These are phyloP conservation scores for Bipolaris oryzae DNA, from an alignment of 2,329 filamentous ascomycete genomes.

Conservation along the genomic window DNA sequence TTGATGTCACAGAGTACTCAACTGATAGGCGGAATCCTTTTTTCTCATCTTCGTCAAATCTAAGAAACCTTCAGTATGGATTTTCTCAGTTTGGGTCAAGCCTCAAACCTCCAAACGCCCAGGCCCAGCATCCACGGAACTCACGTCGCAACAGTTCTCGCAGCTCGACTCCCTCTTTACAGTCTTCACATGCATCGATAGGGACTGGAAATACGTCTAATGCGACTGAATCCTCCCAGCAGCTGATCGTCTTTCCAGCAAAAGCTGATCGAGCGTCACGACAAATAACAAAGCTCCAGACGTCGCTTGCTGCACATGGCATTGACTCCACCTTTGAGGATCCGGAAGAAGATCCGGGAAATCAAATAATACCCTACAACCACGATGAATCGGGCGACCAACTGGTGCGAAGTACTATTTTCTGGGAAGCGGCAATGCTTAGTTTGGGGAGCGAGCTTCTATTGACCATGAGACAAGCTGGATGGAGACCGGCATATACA, in stretches of 20 bases:
- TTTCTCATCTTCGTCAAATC: background rate
- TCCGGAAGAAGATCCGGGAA: background rate
- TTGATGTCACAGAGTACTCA: constrained; percentile 29
- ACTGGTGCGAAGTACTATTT: constrained; percentile 21
- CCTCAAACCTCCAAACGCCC: background rate
- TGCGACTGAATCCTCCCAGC: background rate
- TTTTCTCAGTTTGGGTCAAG: background rate
- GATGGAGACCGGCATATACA: constrained; percentile 28
- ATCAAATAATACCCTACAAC: background rate
- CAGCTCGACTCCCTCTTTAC: background rate
- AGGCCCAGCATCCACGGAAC: background rate
- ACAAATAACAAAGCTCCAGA: background rate
- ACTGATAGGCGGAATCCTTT: constrained; percentile 3
- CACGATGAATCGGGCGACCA: background rate
- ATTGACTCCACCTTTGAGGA: constrained; percentile 4
- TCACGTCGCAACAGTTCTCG: constrained; percentile 3
- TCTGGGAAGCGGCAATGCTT: constrained; percentile 26
- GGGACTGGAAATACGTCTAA: background rate
- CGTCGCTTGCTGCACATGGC: background rate
- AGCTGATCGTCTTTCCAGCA: constrained; percentile 1
- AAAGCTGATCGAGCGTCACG: background rate
- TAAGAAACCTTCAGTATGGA: background rate
- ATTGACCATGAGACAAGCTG: constrained; percentile 16
- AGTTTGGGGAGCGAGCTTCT: constrained; percentile 29
- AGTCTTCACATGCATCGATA: background rate